A percentile compares a stretch with the other conserved stretches of the same genome.
These are phyloP conservation scores for Elsinoe australis DNA, from an alignment of 2,329 filamentous ascomycete genomes.

Conservation along the genomic window DNA sequence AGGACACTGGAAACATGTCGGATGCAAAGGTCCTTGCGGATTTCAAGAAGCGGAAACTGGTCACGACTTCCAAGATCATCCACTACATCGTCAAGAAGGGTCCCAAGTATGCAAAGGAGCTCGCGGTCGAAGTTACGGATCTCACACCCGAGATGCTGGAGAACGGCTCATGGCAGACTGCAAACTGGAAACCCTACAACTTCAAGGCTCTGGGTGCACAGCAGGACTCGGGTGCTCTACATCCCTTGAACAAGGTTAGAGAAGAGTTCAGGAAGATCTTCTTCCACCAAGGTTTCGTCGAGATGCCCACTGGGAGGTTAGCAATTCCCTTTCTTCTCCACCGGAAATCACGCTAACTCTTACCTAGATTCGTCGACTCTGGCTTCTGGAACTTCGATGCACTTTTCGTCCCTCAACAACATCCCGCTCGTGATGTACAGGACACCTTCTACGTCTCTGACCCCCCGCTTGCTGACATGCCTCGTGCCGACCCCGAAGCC, in stretches of 20 bases:
- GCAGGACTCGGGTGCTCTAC: slow-evolving; percentile 44
- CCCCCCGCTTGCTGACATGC: slow-evolving; percentile 64
- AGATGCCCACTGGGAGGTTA: slow-evolving; percentile 85
- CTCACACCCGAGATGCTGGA: slow-evolving; percentile 88
- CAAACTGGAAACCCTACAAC: slow-evolving; percentile 78
- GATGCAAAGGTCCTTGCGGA: slow-evolving; percentile 73
- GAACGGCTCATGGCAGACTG: slow-evolving; percentile 83
- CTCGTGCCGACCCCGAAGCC: slow-evolving; percentile 48
- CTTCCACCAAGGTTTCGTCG: slow-evolving; percentile 97
- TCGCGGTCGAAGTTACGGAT: slow-evolving; percentile 89
- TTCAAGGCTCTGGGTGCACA: slow-evolving; percentile 65
- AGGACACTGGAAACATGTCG: slow-evolving; percentile 58
- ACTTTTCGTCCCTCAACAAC: slow-evolving; percentile 94
- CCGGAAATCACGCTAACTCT: neutral
- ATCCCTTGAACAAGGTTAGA: slow-evolving; percentile 79
- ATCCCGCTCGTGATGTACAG: slow-evolving; percentile 92
- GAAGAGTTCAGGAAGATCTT: slow-evolving; percentile 96
- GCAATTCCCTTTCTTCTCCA: slow-evolving; percentile 18
- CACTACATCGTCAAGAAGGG: slow-evolving; percentile 80
- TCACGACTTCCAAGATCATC: slow-evolving; percentile 75
- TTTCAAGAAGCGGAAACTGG: slow-evolving; percentile 84
- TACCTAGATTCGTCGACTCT: slow-evolving; percentile 71
- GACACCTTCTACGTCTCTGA: slow-evolving; percentile 99
- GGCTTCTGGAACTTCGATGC: slow-evolving; percentile 99
- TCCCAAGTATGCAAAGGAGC: slow-evolving; percentile 77